Evolutionary conservation across 169 alveolate genomes (phyloP).

Genomic region (Babesia ovis): DNA sequence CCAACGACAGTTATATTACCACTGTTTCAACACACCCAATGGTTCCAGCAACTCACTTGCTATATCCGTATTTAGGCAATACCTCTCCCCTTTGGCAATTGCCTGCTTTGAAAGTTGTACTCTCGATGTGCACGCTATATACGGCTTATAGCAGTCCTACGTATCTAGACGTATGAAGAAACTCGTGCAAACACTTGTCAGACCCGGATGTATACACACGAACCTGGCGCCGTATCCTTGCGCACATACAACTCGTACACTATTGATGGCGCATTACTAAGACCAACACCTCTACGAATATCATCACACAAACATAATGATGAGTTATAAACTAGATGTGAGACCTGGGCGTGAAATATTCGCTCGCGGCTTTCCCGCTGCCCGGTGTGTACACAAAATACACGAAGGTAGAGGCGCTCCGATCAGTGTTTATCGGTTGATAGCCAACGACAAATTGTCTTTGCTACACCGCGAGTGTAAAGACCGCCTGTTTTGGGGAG

Average conservation of each 20-base stretch:
- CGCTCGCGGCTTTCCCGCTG: constrained; percentile 7
- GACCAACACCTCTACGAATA: no score
- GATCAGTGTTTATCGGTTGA: constrained; percentile 2
- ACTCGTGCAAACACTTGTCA: background rate
- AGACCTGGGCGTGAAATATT: background rate
- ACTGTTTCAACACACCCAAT: no score
- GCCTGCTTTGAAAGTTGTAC: background rate
- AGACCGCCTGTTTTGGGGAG: constrained; percentile 21
- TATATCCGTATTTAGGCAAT: background rate
- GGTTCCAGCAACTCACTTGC: no score
- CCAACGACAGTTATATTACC: no score
- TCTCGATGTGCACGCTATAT: background rate
- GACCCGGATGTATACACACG: background rate
- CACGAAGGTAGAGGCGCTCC: constrained; percentile 1
- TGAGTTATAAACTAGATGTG: background rate
- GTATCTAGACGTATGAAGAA: background rate
- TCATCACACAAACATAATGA: background rate
- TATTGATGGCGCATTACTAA: background rate
- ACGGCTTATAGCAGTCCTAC: background rate
- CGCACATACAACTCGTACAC: background rate
- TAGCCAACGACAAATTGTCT: constrained; percentile 9
- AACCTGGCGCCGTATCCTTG: background rate
- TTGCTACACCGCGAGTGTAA: background rate
- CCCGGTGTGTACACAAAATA: constrained; percentile 19
- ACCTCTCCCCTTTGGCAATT: background rate